Base-by-base conservation (phyloP, 352 stramenopile species). In the Pythium monospermum region DNA sequence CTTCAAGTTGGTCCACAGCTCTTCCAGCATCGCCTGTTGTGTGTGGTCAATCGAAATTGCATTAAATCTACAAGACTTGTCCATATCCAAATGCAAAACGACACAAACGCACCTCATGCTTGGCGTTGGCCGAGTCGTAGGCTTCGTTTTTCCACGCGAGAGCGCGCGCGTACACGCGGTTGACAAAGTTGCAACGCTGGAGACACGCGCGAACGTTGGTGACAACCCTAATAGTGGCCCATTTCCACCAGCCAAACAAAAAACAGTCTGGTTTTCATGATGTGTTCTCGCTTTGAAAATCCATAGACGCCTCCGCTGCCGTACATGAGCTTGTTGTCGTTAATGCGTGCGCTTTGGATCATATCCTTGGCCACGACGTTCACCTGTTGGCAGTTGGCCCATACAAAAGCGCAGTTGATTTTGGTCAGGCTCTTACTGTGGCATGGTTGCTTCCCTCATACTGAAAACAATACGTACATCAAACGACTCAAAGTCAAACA, bases 401-500 rank as follows among this genome's bases (percentile, higher is more conserved):
- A 23, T n/a, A n/a, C n/a, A n/a, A n/a, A n/a, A n/a, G n/a, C n/a
- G n/a, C n/a, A n/a, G n/a, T n/a, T n/a, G n/a, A n/a, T n/a, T n/a
- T n/a, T n/a, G n/a, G n/a, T n/a, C n/a, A n/a, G n/a, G n/a, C n/a
- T n/a, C n/a, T n/a, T n/a, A n/a, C n/a, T n/a, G n/a, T n/a, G n/a
- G n/a, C n/a, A n/a, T n/a, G n/a, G n/a, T n/a, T n/a, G n/a, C n/a
- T 25, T 32, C 49, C 39, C 31, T 2, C 37, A 49, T n/a, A n/a
- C 8, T 4, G 12, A 39, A 11, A 2, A 39, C 33, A 25, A 19
- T 8, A 57, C 45, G 3, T 25, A 62, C 40, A 45, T 59, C 41
- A 41, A 94, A 91, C 15, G 66, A 56, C 49, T 91, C 72, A 51
- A 81, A 83, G 47, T 86, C 74, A 46, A 94, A 94, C 27, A 94